Conservation (phyloP, 192 early-diverging fungal genomes). For the Coemansia sp. region DNA sequence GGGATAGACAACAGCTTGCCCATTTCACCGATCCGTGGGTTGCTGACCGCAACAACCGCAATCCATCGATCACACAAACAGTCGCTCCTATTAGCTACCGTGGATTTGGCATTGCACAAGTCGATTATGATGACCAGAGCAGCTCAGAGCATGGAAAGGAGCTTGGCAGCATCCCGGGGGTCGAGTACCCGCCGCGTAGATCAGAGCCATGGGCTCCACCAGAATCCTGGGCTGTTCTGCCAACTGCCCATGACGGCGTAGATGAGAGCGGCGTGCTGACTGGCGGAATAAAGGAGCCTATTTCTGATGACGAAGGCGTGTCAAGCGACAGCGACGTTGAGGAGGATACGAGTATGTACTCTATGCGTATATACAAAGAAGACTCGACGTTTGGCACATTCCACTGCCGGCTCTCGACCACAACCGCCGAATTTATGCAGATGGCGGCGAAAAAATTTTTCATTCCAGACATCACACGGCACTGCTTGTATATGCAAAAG, state of each 20-base stretch:
- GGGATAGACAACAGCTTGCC: conserved; percentile 29
- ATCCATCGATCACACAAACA: conserved; percentile 1
- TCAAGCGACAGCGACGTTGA: conserved; percentile 42
- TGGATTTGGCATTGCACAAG: not conserved
- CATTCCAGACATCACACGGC: conserved; percentile 65
- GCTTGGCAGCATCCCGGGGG: conserved; percentile 8
- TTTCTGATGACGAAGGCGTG: conserved; percentile 28
- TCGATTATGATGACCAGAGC: not conserved
- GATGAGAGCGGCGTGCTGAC: conserved; percentile 31
- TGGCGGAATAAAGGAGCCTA: conserved; percentile 31
- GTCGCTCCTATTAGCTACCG: conserved; percentile 7
- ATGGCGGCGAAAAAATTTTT: conserved; percentile 82
- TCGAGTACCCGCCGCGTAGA: conserved; percentile 44
- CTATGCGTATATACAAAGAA: conserved; percentile 73
- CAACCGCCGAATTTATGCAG: conserved; percentile 71
- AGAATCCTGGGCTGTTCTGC: conserved; percentile 73
- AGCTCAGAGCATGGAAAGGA: not conserved
- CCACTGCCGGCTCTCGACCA: conserved; percentile 65
- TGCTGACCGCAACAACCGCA: conserved; percentile 34
- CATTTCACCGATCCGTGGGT: conserved; percentile 54
- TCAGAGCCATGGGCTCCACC: conserved; percentile 65
- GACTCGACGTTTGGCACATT: conserved; percentile 83
- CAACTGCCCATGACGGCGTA: conserved; percentile 37
- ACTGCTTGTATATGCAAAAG: conserved; percentile 49
- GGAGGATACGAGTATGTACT: conserved; percentile 53